Evolutionary conservation across 1,284 basidiomycete genomes (phyloP), one percentile per base, ranked within the genome.

Genomic region (Moesziomyces sp.): DNA sequence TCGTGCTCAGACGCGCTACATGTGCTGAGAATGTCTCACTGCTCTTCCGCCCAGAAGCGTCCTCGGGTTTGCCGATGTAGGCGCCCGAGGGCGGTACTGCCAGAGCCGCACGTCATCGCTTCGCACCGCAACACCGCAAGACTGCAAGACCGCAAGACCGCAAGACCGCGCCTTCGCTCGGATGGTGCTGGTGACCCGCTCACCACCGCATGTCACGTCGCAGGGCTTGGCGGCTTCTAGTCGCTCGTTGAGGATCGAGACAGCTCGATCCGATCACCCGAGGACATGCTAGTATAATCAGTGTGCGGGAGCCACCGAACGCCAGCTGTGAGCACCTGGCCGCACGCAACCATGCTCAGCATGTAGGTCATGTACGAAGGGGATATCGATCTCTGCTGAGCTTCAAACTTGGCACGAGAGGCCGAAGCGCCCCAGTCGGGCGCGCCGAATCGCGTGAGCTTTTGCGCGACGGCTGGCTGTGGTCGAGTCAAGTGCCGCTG

Each of bases 401-500:
- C 23, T 35, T 6, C 43, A 21, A 23, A 38, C 16, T 23, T 49
- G 24, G 21, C 38, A 24, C 35, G 14, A 28, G 21, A 26, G 40
- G 10, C 30, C 30, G 26, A 50, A 33, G 26, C 7, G 48, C 21
- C 46, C n/a, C 46, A 47, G 18, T 26, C 23, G 23, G 46, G 28
- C 13, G 26, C 10, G 48, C 26, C 24, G 44, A 13, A 52, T 40
- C 16, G 23, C 3, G 30, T 43, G 42, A 24, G 51, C 51, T 49
- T 28, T 28, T 21, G 28, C n/a, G 19, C 19, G 13, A 16, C 23
- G 49, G 23, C 11, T 33, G 19, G 54, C 42, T 19, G 44, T 45
- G 13, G 42, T 33, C 21, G 26, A 9, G 42, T 50, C 56, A 46
- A 51, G 18, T 43, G 43, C 56, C 42, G 56, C 48, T 58, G 55